Evolutionary conservation across 257 asterid species (phyloP).

Genomic region (Nicotiana noctiflora): DNA sequence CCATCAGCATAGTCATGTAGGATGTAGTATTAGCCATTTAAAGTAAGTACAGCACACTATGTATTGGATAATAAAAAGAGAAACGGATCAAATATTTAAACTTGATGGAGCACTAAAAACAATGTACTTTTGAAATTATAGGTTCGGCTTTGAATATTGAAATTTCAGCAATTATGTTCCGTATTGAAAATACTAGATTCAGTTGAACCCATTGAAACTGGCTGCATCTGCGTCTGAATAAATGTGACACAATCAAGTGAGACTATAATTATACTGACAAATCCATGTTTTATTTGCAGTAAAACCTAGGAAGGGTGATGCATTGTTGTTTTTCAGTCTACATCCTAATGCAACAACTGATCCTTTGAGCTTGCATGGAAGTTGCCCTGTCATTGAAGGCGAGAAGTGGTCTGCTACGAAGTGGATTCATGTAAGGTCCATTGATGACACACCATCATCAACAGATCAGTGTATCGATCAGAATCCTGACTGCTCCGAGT

Average conservation of each 20-base stretch:
- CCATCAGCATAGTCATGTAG: not conserved
- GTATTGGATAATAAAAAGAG: too few species aligned
- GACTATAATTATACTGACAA: not conserved
- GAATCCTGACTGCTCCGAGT: conserved; percentile 37
- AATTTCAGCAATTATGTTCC: not conserved
- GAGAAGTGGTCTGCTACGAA: conserved; percentile 94
- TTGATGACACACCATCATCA: conserved; percentile 23
- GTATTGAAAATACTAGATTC: not conserved
- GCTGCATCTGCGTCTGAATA: not conserved
- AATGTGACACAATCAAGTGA: not conserved
- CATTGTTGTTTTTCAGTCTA: conserved; percentile 80
- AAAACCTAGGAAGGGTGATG: conserved; percentile 73
- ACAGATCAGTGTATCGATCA: conserved; percentile 31
- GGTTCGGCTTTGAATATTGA: too few species aligned
- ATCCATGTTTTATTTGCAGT: conserved; percentile 33
- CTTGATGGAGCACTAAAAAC: too few species aligned
- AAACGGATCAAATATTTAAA: too few species aligned
- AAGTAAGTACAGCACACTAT: not conserved
- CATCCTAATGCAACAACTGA: conserved; percentile 73
- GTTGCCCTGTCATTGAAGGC: conserved; percentile 86
- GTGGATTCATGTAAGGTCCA: conserved; percentile 78
- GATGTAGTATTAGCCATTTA: not conserved
- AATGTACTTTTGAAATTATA: too few species aligned
- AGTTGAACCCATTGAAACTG: not conserved
- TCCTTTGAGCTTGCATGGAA: conserved; percentile 69